phyloP scores from a whole-genome alignment of 371 early-diverging fungal species.

The Synchytrium microbalum region DNA sequence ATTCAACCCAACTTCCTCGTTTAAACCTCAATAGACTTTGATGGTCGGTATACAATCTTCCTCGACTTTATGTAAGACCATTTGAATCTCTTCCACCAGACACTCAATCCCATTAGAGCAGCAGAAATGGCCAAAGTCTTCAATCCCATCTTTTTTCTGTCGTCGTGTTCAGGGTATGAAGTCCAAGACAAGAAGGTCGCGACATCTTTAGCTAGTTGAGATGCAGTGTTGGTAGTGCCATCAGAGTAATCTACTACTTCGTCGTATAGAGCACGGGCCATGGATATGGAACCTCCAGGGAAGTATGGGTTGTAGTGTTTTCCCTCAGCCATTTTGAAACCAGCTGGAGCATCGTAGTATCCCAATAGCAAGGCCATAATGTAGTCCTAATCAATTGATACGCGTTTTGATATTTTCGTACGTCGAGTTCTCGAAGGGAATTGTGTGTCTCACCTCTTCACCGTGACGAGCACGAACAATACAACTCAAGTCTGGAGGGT shows the following conservation, averaged over 20 bases:
- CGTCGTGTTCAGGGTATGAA: conserved; percentile 93
- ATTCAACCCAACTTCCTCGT: background rate
- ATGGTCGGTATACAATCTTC: conserved; percentile 34
- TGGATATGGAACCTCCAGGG: conserved; percentile 97
- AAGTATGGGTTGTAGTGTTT: conserved; percentile 98
- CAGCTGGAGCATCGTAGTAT: conserved; percentile 93
- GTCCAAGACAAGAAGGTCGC: conserved; percentile 90
- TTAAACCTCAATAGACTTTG: background rate
- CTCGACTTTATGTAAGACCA: conserved; percentile 46
- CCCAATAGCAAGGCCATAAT: conserved; percentile 92
- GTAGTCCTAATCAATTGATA: conserved; percentile 86
- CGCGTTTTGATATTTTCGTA: conserved; percentile 5
- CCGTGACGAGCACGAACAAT: conserved; percentile 94
- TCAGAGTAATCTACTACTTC: conserved; percentile 95
- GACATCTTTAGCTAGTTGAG: conserved; percentile 97
- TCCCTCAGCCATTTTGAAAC: conserved; percentile 90
- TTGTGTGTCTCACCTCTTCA: conserved; percentile 45
- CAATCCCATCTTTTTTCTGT: conserved; percentile 92
- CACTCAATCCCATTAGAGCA: conserved; percentile 32
- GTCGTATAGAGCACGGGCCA: conserved; percentile 92
- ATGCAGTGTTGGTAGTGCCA: conserved; percentile 94
- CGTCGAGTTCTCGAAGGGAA: background rate
- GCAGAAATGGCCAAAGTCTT: conserved; percentile 69
- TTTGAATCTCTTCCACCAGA: conserved; percentile 48
- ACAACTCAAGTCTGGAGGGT: conserved; percentile 93